These are phyloP conservation scores for Chrysosporium queenslandicum DNA, from an alignment of 2,329 filamentous ascomycete genomes.

Conservation along the genomic window DNA sequence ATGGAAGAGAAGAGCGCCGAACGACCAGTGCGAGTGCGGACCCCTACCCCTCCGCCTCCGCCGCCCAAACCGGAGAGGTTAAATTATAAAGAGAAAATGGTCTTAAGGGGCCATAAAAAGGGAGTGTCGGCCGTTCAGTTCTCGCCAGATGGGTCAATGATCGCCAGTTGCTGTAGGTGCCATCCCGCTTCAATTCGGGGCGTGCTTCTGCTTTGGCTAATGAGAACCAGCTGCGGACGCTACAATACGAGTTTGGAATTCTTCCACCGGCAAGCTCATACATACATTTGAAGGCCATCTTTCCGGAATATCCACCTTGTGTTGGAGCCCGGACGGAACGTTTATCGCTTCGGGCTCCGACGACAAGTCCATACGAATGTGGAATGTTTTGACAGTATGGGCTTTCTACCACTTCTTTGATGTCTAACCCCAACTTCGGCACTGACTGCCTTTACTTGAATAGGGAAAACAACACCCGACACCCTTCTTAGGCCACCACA, in stretches of 20 bases:
- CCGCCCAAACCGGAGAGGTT: conserved; percentile 47
- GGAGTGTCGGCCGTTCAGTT: conserved; percentile 79
- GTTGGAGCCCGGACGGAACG: conserved; percentile 86
- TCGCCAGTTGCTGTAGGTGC: conserved; percentile 65
- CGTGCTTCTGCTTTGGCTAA: conserved; percentile 1
- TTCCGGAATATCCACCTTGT: conserved; percentile 80
- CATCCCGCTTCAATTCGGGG: neutral
- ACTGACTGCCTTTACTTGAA: neutral
- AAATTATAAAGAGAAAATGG: conserved; percentile 59
- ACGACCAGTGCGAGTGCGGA: conserved; percentile 11
- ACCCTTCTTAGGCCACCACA: conserved; percentile 75
- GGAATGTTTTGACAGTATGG: conserved; percentile 57
- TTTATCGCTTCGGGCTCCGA: conserved; percentile 86
- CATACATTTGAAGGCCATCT: conserved; percentile 89
- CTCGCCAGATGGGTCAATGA: conserved; percentile 79
- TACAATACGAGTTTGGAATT: conserved; percentile 85
- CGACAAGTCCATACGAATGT: conserved; percentile 90
- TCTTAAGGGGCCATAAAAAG: conserved; percentile 65
- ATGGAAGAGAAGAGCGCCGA: conserved; percentile 15
- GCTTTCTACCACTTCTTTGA: neutral
- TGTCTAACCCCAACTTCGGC: neutral
- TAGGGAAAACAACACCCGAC: conserved; percentile 48
- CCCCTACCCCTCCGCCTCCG: conserved; percentile 29
- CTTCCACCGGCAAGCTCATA: conserved; percentile 63
- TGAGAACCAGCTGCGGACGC: conserved; percentile 58